phyloP scores from a whole-genome alignment of 257 asterid genomes.

The Rauvolfia tetraphylla region DNA sequence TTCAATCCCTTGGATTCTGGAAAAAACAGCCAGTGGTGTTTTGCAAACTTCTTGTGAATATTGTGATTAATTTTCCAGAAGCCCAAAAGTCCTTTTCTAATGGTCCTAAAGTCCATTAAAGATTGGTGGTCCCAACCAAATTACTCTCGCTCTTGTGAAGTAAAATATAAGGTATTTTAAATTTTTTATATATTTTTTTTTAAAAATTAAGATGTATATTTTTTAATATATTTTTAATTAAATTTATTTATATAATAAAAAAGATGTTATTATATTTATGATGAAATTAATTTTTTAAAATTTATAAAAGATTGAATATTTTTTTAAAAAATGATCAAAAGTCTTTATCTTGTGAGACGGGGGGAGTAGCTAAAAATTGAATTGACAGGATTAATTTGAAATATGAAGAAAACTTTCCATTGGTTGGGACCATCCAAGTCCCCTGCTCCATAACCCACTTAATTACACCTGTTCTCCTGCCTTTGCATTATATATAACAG shows the following conservation, averaged over 20 bases:
- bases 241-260: too few relatives aligned
- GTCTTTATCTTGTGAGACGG: too few relatives aligned
- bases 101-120: constrained; percentile 2
- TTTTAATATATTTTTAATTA: too few relatives aligned
- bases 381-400: background rate
- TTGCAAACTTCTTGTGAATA: background rate
- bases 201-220: too few relatives aligned
- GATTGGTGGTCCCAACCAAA: background rate
- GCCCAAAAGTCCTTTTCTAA: background rate
- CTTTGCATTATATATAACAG: background rate
- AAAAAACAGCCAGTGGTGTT: background rate
- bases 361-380: background rate
- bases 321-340: too few relatives aligned
- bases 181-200: too few relatives aligned
- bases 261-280: too few relatives aligned
- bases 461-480: background rate
- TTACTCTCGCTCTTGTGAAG: too few relatives aligned
- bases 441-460: background rate
- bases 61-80: background rate
- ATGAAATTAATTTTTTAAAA: too few relatives aligned
- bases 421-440: background rate
- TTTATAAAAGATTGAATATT: too few relatives aligned
- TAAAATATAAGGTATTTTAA: too few relatives aligned
- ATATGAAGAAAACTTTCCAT: background rate
- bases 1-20: constrained; percentile 4